Percentiles rank a stretch among this genome's conserved stretches.
Evolutionary conservation across 129 eudicot genomes (phyloP).

Genomic region (Mikania micrantha): DNA sequence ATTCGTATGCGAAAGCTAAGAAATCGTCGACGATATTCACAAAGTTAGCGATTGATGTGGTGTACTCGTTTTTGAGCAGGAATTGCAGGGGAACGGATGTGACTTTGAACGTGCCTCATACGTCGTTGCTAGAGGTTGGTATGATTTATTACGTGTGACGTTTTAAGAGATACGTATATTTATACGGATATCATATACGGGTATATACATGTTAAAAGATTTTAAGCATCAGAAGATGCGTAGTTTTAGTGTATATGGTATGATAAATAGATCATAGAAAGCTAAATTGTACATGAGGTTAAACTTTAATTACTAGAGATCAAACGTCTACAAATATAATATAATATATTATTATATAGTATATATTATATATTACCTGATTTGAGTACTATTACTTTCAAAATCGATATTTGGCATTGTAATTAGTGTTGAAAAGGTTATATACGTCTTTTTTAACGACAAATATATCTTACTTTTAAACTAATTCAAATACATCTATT

Average conservation of each 20-base stretch:
- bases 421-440: no score
- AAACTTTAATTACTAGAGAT: background rate
- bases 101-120: slow-evolving; percentile 47
- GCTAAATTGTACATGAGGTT: slow-evolving; percentile 20
- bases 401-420: no score
- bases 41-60: slow-evolving; percentile 42
- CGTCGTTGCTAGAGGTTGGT: slow-evolving; percentile 53
- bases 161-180: background rate
- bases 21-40: slow-evolving; percentile 38
- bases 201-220: background rate
- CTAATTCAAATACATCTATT: no score
- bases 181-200: background rate
- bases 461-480: no score
- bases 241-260: slow-evolving; percentile 21
- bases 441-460: no score
- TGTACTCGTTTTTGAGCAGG: slow-evolving; percentile 46
- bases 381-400: no score
- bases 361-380: no score
- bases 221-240: background rate
- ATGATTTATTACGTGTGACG: slow-evolving; percentile 45
- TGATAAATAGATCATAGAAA: slow-evolving; percentile 13
- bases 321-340: no score
- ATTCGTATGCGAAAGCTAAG: slow-evolving; percentile 46
- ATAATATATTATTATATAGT: no score
- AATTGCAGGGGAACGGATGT: slow-evolving; percentile 52